Base-by-base conservation (phyloP, 2,329 filamentous ascomycete species). In the Beauveria scarabaeidicola region DNA sequence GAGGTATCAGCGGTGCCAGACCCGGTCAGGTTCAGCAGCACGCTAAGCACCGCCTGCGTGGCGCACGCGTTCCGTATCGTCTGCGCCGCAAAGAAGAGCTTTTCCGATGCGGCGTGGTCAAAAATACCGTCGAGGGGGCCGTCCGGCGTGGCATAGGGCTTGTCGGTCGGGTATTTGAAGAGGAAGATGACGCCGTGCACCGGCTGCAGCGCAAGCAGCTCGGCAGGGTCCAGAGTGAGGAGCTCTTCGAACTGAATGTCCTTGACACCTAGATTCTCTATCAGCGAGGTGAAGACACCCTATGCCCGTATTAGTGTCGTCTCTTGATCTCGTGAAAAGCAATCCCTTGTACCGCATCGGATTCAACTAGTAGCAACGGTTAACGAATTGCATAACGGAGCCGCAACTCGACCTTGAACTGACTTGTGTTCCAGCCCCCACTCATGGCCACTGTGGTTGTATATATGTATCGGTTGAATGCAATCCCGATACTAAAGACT, bases 21-120 rank as follows among this genome's bases (percentile, higher is more conserved):
- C 32, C 76, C 79, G 32, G 83, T 82, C 73, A 95, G 89, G 77
- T 99, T 99, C 65, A 99, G 79, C 36, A 97, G 81, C 58, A 97
- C 90, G 57, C 89, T 94, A 44, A 99, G 83, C 51, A 99, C 84
- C 3, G 94, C 94, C 74, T 99, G 94, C 17, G 94, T 99, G 48
- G 92, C 94, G 76, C 94, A 99, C 8, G 94, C 94, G 74, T 99
- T 99, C 75, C 97, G 93, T 72, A 99, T 99, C 4, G 93, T 97
- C 77, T 99, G 94, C 32, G 88, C 86, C 4, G 94, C 94, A 75
- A 99, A 99, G 81, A 96, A 99, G 67, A 96, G 81, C 63, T 82
- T 80, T 63, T 91, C 86, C 19, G 88, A 79, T 15, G 91, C 90
- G 17, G 79, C 80, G 66, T 85, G 78, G 76, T 97, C 91, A 73